Conservation (phyloP, 257 asterid genomes). For the Solanum etuberosum region DNA sequence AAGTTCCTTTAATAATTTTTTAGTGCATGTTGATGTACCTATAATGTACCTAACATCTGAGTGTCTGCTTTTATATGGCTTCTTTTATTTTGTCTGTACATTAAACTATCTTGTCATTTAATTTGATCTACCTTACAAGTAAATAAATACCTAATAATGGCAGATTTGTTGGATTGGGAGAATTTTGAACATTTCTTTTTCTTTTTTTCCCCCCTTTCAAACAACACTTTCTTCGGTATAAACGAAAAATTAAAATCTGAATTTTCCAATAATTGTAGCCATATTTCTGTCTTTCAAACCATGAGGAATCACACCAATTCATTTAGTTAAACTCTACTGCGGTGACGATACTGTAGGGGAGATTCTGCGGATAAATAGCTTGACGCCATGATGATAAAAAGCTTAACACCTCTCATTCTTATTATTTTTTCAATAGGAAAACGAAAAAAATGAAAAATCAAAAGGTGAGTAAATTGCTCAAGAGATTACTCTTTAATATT, state of each 20-base stretch:
- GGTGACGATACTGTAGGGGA: no score
- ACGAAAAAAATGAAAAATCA: no score
- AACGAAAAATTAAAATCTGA: no score
- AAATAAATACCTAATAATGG: background rate
- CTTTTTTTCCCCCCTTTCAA: background rate
- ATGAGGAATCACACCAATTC: background rate
- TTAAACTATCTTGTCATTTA: background rate
- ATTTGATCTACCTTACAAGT: background rate
- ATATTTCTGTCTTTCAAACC: background rate
- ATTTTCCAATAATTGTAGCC: background rate
- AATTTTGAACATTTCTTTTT: background rate
- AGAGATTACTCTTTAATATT: background rate
- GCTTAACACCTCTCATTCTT: no score
- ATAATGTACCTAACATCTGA: background rate
- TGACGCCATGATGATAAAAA: no score
- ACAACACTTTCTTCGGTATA: background rate
- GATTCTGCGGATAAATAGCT: no score
- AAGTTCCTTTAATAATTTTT: background rate
- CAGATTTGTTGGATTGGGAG: background rate
- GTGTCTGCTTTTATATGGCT: background rate
- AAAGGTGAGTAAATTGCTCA: background rate
- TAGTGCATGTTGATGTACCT: background rate
- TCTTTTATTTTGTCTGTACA: background rate
- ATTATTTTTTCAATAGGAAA: no score
- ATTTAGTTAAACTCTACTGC: no score